Evolutionary conservation across 192 early-diverging fungal species (phyloP), one percentile per base, ranked within the genome.

Genomic region (Fimicolochytrium jonesii): DNA sequence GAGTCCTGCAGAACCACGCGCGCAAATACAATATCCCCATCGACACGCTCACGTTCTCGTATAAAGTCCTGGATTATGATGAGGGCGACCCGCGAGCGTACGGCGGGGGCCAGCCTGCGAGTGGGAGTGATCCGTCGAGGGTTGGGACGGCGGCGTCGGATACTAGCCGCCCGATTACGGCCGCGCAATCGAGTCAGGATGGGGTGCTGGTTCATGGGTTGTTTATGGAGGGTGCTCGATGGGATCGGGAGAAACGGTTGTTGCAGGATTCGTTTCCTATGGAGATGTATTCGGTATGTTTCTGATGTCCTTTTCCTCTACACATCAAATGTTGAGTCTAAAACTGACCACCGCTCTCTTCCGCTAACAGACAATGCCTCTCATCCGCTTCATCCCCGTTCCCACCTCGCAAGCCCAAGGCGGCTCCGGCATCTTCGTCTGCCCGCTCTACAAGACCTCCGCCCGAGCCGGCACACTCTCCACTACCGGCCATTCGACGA

Each of bases 241-340:
- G 80, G 77, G 83, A 85, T 69, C 33, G 66, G 29, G 73, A 81
- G 33, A 74, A 73, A 37, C 36, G 69, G 23, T n/a, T 75, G 17
- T 30, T 85, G 5, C 80, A 83, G 56, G 83, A 85, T 46, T 80
- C 83, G 30, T 79, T 77, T 56, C 76, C 83, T 6, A 85, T 85
- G 83, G 83, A 85, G 58, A 85, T 85, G 83, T 80, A 68, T 61
- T 80, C 83, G 55, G 83, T 85, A 69, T 25, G 68, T 67, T 13
- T 37, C 31, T 59, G 55, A 11, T 56, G 11, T 29, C 15, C 1
- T 30, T 18, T 4, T 6, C 35, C 31, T 3, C 51, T 26, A 15
- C 5, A n/a, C 55, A 2, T 50, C 17, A 17, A n/a, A n/a, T n/a
- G n/a, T n/a, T n/a, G n/a, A n/a, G n/a, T n/a, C n/a, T 11, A 54